Evolutionary conservation across 495 filamentous ascomycete species (phyloP), one percentile per base, ranked within the genome.

Genomic region (Penicillium arizonense): DNA sequence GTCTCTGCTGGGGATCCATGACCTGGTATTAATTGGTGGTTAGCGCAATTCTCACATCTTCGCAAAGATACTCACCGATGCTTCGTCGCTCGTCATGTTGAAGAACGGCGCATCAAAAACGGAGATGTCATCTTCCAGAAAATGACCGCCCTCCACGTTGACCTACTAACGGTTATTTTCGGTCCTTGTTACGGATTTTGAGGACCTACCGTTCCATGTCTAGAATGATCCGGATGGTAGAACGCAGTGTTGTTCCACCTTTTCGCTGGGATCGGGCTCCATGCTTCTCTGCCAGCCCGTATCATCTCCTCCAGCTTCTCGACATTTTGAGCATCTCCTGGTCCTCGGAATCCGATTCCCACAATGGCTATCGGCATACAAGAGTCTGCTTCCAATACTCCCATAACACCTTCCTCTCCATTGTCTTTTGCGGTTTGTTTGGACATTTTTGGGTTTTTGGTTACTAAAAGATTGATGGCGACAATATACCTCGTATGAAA

Each of bases 61-160:
- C 0, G 0, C 24, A 23, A 8, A 6, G 4, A 3, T 23, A 49
- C 56, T n/a, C 51, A 68, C 65, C 18, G 73, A 72, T 5, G 82
- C 83, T 48, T 87, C 84, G 14, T 69, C 71, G 0, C 75, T 70
- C 1, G 70, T 66, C 53, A 86, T 80, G 41, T 75, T 76, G 62
- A 87, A 87, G 55, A 87, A 82, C 9, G 63, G 48, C 0, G 82
- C 72, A 55, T 87, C 84, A 50, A 87, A 87, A 2, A 63, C 59
- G n/a, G 69, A 69, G 11, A 78, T 57, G 55, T 85, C 77, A 36
- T 81, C 72, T 3, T 79, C 64, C 6, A 87, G 54, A 57, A 77
- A 76, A 44, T 78, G 72, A 3, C 73, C 75, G 1, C 65, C 67
- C 18, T 50, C 30, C 12, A 61, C 61, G 40, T 68, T 68, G 5